These are phyloP conservation scores for Chaetomium cochliodes DNA, from an alignment of 495 filamentous ascomycete species.

Conservation along the genomic window DNA sequence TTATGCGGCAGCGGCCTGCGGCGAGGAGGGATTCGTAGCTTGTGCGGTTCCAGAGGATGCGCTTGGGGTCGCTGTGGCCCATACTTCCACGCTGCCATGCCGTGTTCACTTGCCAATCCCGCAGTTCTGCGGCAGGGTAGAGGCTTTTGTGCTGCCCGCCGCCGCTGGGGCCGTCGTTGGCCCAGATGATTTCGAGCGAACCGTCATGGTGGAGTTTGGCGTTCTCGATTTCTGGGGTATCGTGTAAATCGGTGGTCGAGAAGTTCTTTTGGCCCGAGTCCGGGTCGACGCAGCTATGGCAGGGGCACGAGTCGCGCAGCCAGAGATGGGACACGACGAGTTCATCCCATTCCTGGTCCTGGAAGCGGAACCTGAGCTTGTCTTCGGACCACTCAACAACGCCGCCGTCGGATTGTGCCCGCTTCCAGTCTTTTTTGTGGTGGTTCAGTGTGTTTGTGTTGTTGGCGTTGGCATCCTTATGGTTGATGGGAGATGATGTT, in stretches of 20 bases:
- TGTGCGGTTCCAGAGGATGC: conserved; percentile 28
- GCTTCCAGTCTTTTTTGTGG: background rate
- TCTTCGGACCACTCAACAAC: background rate
- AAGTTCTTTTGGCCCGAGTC: conserved; percentile 82
- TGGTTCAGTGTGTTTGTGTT: background rate
- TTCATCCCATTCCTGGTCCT: background rate
- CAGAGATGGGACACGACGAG: conserved; percentile 37
- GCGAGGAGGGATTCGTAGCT: conserved; percentile 39
- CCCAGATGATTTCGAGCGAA: conserved; percentile 59
- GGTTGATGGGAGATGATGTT: background rate
- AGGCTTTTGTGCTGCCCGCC: conserved; percentile 27
- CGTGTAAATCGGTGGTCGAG: conserved; percentile 68
- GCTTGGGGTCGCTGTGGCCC: background rate
- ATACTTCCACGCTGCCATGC: background rate
- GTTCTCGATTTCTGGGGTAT: conserved; percentile 43
- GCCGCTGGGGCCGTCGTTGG: conserved; percentile 26
- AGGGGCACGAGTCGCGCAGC: conserved; percentile 77
- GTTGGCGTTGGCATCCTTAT: background rate
- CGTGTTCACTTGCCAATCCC: background rate
- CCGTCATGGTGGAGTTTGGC: conserved; percentile 39
- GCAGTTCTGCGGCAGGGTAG: conserved; percentile 19
- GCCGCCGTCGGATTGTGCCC: background rate
- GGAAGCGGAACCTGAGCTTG: background rate
- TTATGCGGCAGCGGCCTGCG: conserved; percentile 42
- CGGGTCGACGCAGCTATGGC: conserved; percentile 67